Conservation (phyloP, 2,329 filamentous ascomycete species). For the Teratosphaeria epicoccoides region DNA sequence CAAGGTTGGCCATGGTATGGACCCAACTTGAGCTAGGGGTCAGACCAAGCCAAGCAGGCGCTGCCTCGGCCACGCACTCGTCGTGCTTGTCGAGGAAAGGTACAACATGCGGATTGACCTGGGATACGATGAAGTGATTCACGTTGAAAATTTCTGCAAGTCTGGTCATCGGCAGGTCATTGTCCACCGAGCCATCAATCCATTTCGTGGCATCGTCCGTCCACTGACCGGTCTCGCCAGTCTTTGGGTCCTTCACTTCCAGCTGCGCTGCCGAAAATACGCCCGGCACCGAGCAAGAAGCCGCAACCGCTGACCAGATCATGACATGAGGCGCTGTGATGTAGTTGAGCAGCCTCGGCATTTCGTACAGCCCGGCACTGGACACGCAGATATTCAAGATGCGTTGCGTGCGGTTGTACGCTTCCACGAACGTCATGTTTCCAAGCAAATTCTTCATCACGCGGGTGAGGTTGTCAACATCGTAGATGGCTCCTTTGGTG, state of each 20-base stretch:
- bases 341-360: conserved; percentile 82
- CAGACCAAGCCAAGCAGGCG: conserved; percentile 28
- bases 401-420: conserved; percentile 72
- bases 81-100: conserved; percentile 74
- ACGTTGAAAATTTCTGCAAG: conserved; percentile 95
- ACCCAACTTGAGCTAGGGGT: conserved; percentile 45
- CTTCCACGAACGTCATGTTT: conserved; percentile 86
- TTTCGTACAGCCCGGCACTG: conserved; percentile 61
- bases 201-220: conserved; percentile 75
- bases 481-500: conserved; percentile 59
- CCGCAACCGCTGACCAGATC: conserved; percentile 58
- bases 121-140: conserved; percentile 95
- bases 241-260: conserved; percentile 83
- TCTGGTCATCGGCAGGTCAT: conserved; percentile 82
- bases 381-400: conserved; percentile 88
- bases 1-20: conserved; percentile 57
- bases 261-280: conserved; percentile 28
- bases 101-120: conserved; percentile 89
- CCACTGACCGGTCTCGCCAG: conserved; percentile 65
- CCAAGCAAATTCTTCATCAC: conserved; percentile 78
- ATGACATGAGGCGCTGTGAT: conserved; percentile 88
- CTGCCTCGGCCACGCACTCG: conserved; percentile 28
- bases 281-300: conserved; percentile 1
- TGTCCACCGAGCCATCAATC: conserved; percentile 92
- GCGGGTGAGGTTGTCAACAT: conserved; percentile 67